phyloP scores from a whole-genome alignment of 2,329 filamentous ascomycete genomes.

The Laburnicola sp. region DNA sequence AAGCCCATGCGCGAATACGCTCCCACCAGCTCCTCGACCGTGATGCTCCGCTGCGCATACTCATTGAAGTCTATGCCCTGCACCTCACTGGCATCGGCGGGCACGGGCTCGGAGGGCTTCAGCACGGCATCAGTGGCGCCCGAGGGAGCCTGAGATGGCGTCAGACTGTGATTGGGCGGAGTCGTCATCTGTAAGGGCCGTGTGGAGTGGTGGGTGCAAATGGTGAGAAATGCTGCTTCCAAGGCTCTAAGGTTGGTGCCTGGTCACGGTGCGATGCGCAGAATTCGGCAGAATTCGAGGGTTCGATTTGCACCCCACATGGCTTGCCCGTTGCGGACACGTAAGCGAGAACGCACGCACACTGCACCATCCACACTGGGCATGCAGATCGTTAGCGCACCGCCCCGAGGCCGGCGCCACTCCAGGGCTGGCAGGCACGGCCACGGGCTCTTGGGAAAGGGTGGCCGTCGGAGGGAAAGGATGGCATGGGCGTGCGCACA shows the following conservation, averaged over 20 bases:
- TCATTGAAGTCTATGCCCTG: slow-evolving; percentile 91
- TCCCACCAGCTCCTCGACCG: slow-evolving; percentile 79
- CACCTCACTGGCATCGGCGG: slow-evolving; percentile 76
- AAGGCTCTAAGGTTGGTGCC: no score
- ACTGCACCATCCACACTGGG: no score
- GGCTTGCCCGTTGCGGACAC: not conserved
- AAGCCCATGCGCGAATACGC: slow-evolving; percentile 87
- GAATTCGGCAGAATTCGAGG: not conserved
- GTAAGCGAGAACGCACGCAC: not conserved
- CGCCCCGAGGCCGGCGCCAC: no score
- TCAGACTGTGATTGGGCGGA: slow-evolving; percentile 17
- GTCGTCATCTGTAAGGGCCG: slow-evolving; percentile 23
- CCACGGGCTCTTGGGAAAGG: not conserved
- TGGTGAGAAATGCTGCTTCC: no score
- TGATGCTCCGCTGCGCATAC: slow-evolving; percentile 72
- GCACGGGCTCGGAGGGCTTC: slow-evolving; percentile 79
- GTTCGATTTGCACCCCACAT: not conserved
- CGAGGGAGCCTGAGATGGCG: slow-evolving; percentile 41
- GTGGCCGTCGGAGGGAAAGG: not conserved
- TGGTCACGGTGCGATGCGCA: not conserved
- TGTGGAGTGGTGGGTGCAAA: not conserved
- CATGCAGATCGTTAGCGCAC: no score
- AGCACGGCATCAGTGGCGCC: slow-evolving; percentile 75
- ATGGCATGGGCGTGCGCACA: no score
- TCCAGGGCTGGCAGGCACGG: not conserved